Conservation (phyloP, 139 green algal genomes). For the Zygnema cylindricum region DNA sequence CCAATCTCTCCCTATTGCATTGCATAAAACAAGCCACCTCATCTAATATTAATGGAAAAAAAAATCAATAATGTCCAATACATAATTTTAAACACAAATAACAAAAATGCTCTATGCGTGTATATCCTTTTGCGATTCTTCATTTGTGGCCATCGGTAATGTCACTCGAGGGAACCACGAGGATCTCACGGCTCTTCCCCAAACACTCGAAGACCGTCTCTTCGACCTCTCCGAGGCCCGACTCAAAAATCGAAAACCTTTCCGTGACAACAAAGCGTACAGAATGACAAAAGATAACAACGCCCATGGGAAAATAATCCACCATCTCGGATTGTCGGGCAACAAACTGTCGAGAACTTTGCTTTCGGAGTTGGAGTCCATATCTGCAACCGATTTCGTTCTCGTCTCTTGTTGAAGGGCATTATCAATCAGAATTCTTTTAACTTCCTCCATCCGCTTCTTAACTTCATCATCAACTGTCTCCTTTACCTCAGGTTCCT, state of each 20-base stretch:
- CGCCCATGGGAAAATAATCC: background rate
- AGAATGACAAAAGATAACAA: background rate
- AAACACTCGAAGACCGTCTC: background rate
- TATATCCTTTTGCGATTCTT: background rate
- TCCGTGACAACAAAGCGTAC: background rate
- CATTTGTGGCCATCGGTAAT: background rate
- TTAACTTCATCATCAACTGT: no score
- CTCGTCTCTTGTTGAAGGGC: background rate
- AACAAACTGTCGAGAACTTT: background rate
- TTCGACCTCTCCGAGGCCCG: background rate
- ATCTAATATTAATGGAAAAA: no score
- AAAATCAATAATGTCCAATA: no score
- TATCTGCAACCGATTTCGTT: background rate
- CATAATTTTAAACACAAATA: no score
- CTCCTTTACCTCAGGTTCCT: no score
- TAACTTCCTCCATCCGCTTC: background rate
- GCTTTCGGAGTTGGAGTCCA: background rate
- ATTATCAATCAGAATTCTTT: background rate
- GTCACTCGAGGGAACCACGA: background rate
- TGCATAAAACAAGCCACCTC: no score
- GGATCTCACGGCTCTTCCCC: background rate
- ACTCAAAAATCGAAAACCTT: background rate
- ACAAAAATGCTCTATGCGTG: no score
- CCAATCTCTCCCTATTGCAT: no score
- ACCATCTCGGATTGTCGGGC: background rate